Percentiles rank a stretch among this genome's conserved stretches.
phyloP scores from a whole-genome alignment of 106 monocot species.

The Hemerocallis citrina region DNA sequence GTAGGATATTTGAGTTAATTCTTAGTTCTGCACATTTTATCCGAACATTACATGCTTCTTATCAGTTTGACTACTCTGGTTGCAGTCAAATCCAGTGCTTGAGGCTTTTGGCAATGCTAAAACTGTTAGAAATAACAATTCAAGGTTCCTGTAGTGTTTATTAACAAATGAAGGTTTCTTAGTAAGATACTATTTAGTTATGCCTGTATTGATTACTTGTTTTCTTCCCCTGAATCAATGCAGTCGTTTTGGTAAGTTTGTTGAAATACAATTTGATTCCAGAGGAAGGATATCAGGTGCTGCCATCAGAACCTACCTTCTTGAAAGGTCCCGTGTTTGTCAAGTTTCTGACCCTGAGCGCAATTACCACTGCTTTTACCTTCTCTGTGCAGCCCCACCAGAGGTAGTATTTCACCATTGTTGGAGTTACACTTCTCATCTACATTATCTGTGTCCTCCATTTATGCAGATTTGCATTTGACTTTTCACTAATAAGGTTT shows the following conservation, averaged over 20 bases:
- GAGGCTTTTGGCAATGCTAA: slow-evolving; percentile 99
- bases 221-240: background rate
- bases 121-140: slow-evolving; percentile 99
- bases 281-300: slow-evolving; percentile 95
- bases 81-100: slow-evolving; percentile 97
- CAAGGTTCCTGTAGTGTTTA: slow-evolving; percentile 76
- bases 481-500: background rate
- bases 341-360: slow-evolving; percentile 88
- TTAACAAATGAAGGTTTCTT: background rate
- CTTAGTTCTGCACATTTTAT: background rate
- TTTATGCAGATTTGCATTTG: background rate
- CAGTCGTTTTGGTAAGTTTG: slow-evolving; percentile 98
- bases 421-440: background rate
- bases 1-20: slow-evolving; percentile 23
- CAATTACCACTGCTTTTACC: slow-evolving; percentile 91
- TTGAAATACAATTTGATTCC: slow-evolving; percentile 92
- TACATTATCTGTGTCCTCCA: background rate
- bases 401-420: slow-evolving; percentile 35
- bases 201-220: slow-evolving; percentile 1
- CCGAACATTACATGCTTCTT: background rate
- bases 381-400: slow-evolving; percentile 78
- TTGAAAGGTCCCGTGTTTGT: slow-evolving; percentile 90
- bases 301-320: slow-evolving; percentile 91
- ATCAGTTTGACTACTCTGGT: slow-evolving; percentile 5
- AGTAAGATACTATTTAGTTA: background rate